Percentiles rank a stretch among this genome's conserved stretches.
phyloP scores from a whole-genome alignment of 73 alveolate genomes.

The Halteria grandinella region DNA sequence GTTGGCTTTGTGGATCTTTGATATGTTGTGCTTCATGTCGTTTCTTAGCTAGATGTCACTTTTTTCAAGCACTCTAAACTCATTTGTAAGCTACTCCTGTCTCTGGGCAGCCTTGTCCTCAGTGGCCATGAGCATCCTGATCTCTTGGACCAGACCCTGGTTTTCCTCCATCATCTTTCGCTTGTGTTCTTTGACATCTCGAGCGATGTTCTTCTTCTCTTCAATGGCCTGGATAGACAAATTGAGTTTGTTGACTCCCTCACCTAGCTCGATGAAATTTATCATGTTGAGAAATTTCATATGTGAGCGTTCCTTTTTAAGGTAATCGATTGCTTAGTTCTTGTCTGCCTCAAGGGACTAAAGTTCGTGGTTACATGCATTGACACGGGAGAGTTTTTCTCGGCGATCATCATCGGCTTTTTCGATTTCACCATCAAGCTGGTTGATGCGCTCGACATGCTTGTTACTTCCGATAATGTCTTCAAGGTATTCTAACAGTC shows the following conservation, averaged over 20 bases:
- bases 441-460: conserved; percentile 70
- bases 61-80: conserved; percentile 59
- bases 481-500: conserved; percentile 83
- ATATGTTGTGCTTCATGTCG: conserved; percentile 53
- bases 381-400: conserved; percentile 63
- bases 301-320: conserved; percentile 76
- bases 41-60: conserved; percentile 69
- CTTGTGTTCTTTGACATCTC: conserved; percentile 59
- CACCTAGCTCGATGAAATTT: conserved; percentile 58
- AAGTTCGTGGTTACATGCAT: conserved; percentile 65
- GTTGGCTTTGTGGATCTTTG: conserved; percentile 50
- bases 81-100: conserved; percentile 56
- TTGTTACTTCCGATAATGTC: conserved; percentile 88
- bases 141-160: conserved; percentile 43
- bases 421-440: conserved; percentile 77
- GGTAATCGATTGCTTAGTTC: conserved; percentile 75
- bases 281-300: conserved; percentile 37
- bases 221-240: conserved; percentile 31
- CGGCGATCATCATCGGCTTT: conserved; percentile 67
- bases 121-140: conserved; percentile 34
- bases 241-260: conserved; percentile 26
- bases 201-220: conserved; percentile 45
- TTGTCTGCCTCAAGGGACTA: conserved; percentile 76
- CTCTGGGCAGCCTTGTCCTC: conserved; percentile 63
- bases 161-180: conserved; percentile 55